These are phyloP conservation scores for Aspergillus cristatus DNA, from an alignment of 495 filamentous ascomycete genomes.

Conservation along the genomic window DNA sequence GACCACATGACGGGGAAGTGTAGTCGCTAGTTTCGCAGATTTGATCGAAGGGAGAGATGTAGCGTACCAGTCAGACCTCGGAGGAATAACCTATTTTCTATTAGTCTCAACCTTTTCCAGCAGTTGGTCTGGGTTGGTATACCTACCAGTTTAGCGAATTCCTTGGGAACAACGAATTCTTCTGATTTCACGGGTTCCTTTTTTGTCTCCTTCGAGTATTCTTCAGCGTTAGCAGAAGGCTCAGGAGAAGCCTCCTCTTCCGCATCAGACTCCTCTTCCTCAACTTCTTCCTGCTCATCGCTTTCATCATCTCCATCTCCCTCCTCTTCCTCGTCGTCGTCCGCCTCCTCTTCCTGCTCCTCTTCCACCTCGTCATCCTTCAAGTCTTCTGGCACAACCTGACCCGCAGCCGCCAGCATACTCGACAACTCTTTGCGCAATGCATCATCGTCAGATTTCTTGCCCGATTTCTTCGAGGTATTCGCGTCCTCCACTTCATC, in stretches of 20 bases:
- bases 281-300: conserved; percentile 17
- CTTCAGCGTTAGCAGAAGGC: conserved; percentile 5
- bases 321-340: conserved; percentile 30
- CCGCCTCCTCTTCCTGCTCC: conserved; percentile 31
- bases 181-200: conserved; percentile 10
- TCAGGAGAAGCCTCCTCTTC: conserved; percentile 17
- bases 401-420: conserved; percentile 35
- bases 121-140: background rate
- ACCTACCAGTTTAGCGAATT: conserved; percentile 37
- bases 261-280: conserved; percentile 14
- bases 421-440: conserved; percentile 34
- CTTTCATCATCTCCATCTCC: conserved; percentile 36
- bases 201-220: conserved; percentile 11
- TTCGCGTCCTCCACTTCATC: conserved; percentile 44
- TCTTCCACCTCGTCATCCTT: conserved; percentile 37
- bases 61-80: conserved; percentile 80
- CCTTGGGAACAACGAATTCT: conserved; percentile 20
- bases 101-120: background rate
- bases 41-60: conserved; percentile 49
- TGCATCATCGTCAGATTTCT: conserved; percentile 23
- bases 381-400: conserved; percentile 34
- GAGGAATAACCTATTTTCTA: conserved; percentile 53
- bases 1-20: conserved; percentile 48
- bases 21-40: conserved; percentile 32
- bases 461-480: conserved; percentile 15